Conservation (phyloP, 2,329 filamentous ascomycete genomes). For the Tolypocladium album region DNA sequence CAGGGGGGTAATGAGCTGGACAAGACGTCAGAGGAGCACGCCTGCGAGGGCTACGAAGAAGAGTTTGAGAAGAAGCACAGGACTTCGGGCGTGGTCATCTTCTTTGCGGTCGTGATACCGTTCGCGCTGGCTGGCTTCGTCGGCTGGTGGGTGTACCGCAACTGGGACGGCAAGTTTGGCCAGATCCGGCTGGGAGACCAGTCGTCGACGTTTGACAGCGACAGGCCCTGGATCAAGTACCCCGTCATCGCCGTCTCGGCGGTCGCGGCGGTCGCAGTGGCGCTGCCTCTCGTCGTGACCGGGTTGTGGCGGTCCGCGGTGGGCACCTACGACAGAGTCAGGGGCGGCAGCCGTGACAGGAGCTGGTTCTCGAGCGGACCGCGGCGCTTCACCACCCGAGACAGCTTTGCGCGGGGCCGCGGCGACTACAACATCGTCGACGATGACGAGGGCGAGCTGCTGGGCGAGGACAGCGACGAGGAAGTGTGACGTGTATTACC, state of each 20-base stretch:
- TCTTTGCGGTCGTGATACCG: conserved; percentile 75
- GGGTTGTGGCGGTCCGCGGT: conserved; percentile 60
- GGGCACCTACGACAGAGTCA: conserved; percentile 39
- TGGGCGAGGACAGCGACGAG: conserved; percentile 90
- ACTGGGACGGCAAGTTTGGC: conserved; percentile 85
- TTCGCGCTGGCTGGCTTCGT: conserved; percentile 58
- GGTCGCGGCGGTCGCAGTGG: conserved; percentile 44
- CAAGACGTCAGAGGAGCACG: conserved; percentile 39
- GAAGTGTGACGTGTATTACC: conserved; percentile 42
- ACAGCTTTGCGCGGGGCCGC: conserved; percentile 76
- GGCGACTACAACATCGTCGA: conserved; percentile 86
- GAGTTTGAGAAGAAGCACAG: conserved; percentile 66
- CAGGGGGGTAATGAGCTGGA: conserved; percentile 65
- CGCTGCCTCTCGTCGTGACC: conserved; percentile 59
- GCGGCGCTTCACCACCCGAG: conserved; percentile 73
- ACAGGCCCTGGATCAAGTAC: conserved; percentile 70
- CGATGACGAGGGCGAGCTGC: conserved; percentile 85
- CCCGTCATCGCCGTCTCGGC: conserved; percentile 67
- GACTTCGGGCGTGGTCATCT: conserved; percentile 62
- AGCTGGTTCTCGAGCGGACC: conserved; percentile 45
- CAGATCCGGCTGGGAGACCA: conserved; percentile 80
- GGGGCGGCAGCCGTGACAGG: conserved; percentile 36
- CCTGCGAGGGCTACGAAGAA: conserved; percentile 70
- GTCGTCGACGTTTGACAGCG: conserved; percentile 45
- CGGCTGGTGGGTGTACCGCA: conserved; percentile 77